phyloP scores from a whole-genome alignment of 169 alveolate genomes.

The Cryptosporidium sp. region DNA sequence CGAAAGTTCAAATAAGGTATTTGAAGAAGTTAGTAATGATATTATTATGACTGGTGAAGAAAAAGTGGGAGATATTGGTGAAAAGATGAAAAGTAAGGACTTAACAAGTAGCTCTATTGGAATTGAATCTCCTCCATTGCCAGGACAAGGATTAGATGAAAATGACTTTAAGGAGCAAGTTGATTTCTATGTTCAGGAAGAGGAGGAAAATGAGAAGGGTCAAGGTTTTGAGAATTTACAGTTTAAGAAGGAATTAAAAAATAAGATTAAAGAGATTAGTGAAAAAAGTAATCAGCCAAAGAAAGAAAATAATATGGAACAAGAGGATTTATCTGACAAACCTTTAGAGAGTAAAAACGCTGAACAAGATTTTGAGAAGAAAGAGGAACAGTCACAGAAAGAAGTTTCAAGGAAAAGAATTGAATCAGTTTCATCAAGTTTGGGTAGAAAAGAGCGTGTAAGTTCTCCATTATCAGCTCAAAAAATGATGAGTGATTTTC shows the following conservation, averaged over 20 bases:
- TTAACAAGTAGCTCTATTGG: neutral
- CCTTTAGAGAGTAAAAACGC: neutral
- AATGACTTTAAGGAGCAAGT: neutral
- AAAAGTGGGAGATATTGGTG: neutral
- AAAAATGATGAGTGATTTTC: neutral
- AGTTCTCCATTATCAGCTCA: slow-evolving; percentile 24
- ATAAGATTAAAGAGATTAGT: slow-evolving; percentile 4
- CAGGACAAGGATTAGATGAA: neutral
- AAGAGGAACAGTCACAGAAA: neutral
- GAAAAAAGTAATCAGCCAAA: neutral
- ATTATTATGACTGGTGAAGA: slow-evolving; percentile 13
- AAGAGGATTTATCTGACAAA: neutral
- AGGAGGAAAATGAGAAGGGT: slow-evolving; percentile 2
- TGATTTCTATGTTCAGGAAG: slow-evolving; percentile 7
- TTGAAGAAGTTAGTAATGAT: slow-evolving; percentile 51
- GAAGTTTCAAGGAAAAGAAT: neutral
- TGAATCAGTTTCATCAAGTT: neutral
- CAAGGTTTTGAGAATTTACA: neutral
- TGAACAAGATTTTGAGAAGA: neutral
- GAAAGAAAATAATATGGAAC: neutral
- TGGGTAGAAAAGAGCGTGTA: slow-evolving; percentile 35
- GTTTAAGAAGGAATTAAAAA: slow-evolving; percentile 27
- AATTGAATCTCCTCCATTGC: slow-evolving; percentile 35
- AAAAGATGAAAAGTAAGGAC: neutral
- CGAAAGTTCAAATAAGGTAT: slow-evolving; percentile 4